These are phyloP conservation scores for Blastocrithidia nonstop DNA, from an alignment of 208 protist species.

Conservation along the genomic window DNA sequence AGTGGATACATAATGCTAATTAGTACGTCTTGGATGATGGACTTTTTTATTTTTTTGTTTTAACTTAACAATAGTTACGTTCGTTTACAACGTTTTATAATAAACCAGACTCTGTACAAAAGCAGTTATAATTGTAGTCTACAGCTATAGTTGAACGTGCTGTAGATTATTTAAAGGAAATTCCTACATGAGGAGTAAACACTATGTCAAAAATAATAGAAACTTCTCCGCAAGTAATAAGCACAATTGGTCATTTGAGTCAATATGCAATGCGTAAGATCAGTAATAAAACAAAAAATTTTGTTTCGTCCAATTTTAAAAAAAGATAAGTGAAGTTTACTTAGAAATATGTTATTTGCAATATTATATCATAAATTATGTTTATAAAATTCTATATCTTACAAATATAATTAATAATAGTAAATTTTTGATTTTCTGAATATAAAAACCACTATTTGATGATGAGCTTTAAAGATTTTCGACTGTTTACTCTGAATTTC, in stretches of 20 bases:
- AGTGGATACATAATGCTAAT: conserved; percentile 24
- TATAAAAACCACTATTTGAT: too few species aligned
- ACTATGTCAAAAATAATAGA: conserved; percentile 11
- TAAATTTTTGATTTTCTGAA: too few species aligned
- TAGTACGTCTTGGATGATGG: conserved; percentile 36
- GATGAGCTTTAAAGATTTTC: too few species aligned
- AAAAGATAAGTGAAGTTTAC: too few species aligned
- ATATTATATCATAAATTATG: too few species aligned
- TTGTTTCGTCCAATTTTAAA: too few species aligned
- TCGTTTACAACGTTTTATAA: conserved; percentile 16
- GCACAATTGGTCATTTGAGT: conserved; percentile 12
- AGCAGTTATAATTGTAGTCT: conserved; percentile 25
- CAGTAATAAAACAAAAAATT: conserved; percentile 12
- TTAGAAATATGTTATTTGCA: too few species aligned
- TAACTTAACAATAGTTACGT: conserved; percentile 22
- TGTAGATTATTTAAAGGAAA: conserved; percentile 13
- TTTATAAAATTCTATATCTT: too few species aligned
- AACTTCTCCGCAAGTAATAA: conserved; percentile 13
- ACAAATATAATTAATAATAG: too few species aligned
- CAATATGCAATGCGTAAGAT: conserved; percentile 12
- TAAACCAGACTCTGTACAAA: conserved; percentile 26
- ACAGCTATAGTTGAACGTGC: conserved; percentile 26
- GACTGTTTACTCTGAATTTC: too few species aligned
- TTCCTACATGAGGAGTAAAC: conserved; percentile 11
- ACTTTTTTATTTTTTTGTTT: conserved; percentile 38